Conservation (phyloP, 208 protist genomes). For the Angomonas deanei region DNA sequence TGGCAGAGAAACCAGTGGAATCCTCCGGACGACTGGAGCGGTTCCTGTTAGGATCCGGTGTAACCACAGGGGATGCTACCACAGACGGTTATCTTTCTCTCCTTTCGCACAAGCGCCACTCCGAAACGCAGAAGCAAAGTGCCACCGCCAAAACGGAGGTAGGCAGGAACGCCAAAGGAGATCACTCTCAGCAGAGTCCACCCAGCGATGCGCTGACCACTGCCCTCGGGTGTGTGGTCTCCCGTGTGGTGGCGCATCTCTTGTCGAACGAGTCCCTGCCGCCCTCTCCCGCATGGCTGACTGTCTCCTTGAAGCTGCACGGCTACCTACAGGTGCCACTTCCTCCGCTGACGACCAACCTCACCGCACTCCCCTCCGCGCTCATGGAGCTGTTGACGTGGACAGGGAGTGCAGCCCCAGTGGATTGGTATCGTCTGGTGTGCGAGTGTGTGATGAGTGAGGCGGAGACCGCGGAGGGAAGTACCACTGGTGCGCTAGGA, state of each 20-base stretch:
- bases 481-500: conserved; percentile 3
- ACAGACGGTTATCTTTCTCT: conserved; percentile 18
- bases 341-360: conserved; percentile 11
- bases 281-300: conserved; percentile 2
- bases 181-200: conserved; percentile 13
- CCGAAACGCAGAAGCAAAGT: conserved; percentile 2
- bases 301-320: conserved; percentile 15
- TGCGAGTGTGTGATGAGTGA: conserved; percentile 1
- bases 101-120: conserved; percentile 21
- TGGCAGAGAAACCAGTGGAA: not conserved
- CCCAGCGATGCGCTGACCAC: conserved; percentile 27
- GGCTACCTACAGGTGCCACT: conserved; percentile 11
- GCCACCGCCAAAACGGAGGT: conserved; percentile 12
- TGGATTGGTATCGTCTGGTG: conserved; percentile 13
- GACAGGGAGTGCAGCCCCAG: not conserved
- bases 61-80: not conserved
- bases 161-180: conserved; percentile 38
- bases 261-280: not conserved
- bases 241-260: not conserved
- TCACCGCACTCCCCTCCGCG: conserved; percentile 4
- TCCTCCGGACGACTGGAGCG: not conserved
- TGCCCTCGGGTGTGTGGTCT: conserved; percentile 10
- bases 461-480: not conserved
- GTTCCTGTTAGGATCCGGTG: not conserved
- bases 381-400: conserved; percentile 10